Evolutionary conservation across 306 rosid genomes (phyloP), one percentile per base, ranked within the genome.

Genomic region (Nissolia schottii): DNA sequence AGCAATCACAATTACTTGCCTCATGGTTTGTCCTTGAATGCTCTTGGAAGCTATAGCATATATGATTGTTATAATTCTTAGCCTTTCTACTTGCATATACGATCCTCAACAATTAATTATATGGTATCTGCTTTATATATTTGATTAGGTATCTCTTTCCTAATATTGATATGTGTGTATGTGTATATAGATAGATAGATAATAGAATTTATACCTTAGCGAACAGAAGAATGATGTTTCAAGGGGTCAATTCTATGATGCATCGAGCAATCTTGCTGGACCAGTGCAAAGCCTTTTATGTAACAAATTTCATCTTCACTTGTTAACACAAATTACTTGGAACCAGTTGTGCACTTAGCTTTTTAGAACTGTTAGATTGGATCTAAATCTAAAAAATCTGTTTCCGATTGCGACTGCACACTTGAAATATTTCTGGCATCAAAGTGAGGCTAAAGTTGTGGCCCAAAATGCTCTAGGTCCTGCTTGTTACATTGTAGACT

Each of bases 1-100:
- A 76, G 97, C 98, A 23, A 70, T 91, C 64, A 91, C 97, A 46
- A 91, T 89, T 79, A 93, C 98, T 15, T 85, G 91, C 75, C 98
- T 91, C 76, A 86, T 93, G 97, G 97, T 93, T 20, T 58, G 94
- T 79, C 49, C 66, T 15, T 48, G 16, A 31, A 57, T 40, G 28
- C 38, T 6, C 77, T 24, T 56, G 20, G 27, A 50, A 70, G 60
- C 25, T 60, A 2, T 64, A 55, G 64, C 57, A 20, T 9, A 53
- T 69, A 60, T 51, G 18, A 69, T 54, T 70, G 32, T 60, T 22
- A 22, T 56, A 32, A 61, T 27, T 55, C 55, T 35, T n/a, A 20
- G 54, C 19, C 34, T 67, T 28, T 4, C 55, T 58, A n/a, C 37
- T 1, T 32, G 1, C 7, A 32, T 32, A 7, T 29, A 29, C 22